Percentiles rank a stretch among this genome's conserved stretches.
These are phyloP conservation scores for Boeremia lycopersici DNA, from an alignment of 2,329 filamentous ascomycete genomes.

Conservation along the genomic window DNA sequence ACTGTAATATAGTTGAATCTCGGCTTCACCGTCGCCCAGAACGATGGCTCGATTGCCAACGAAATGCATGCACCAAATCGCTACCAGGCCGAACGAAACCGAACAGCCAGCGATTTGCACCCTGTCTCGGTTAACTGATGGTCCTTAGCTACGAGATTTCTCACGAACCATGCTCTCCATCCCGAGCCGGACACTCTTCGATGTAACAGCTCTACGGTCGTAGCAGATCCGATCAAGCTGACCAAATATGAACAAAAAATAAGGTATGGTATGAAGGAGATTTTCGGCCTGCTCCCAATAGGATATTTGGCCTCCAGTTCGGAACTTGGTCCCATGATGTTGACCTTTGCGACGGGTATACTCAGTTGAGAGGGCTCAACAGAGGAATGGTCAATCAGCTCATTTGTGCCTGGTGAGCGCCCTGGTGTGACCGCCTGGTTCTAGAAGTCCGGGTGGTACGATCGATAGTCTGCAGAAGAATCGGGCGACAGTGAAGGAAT, in stretches of 20 bases:
- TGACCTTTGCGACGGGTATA: background rate
- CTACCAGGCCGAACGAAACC: constrained; percentile 55
- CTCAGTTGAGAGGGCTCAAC: background rate
- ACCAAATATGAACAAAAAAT: constrained; percentile 63
- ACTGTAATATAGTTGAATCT: constrained; percentile 76
- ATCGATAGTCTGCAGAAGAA: background rate
- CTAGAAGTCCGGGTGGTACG: background rate
- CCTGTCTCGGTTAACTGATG: constrained; percentile 32
- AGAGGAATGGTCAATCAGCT: background rate
- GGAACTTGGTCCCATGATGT: constrained; percentile 14
- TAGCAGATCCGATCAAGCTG: constrained; percentile 76
- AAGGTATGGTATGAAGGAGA: constrained; percentile 54
- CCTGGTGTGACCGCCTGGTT: background rate
- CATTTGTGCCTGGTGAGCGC: background rate
- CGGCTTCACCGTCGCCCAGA: constrained; percentile 63
- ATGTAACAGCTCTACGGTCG: constrained; percentile 82
- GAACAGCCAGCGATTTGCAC: constrained; percentile 51
- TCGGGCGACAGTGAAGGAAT: background rate
- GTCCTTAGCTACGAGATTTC: constrained; percentile 29
- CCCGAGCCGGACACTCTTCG: constrained; percentile 67
- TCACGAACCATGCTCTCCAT: constrained; percentile 41
- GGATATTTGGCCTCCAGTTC: constrained; percentile 36
- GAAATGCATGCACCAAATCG: constrained; percentile 71
- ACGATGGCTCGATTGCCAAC: constrained; percentile 81
- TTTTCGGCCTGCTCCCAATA: constrained; percentile 44